These are phyloP conservation scores for Leishmania arabica DNA, from an alignment of 208 protist genomes.

Conservation along the genomic window DNA sequence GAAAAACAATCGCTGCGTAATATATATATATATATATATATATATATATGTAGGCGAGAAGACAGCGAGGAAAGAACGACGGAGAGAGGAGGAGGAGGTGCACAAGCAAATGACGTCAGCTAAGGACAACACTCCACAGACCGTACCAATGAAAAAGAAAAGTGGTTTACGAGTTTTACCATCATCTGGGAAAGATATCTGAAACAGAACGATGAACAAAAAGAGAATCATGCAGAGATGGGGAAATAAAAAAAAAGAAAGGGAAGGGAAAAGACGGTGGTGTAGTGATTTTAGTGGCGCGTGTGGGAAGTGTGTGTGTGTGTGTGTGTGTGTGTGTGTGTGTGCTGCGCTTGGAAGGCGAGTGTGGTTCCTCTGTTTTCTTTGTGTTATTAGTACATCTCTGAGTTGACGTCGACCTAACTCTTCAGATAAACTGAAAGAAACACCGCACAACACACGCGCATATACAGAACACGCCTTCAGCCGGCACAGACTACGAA, in stretches of 20 bases:
- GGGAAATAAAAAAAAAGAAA: background rate
- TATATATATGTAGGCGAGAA: background rate
- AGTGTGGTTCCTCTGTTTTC: background rate
- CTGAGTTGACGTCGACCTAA: conserved; percentile 1
- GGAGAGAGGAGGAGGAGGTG: too few species aligned
- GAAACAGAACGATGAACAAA: background rate
- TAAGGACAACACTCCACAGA: background rate
- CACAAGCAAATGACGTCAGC: conserved; percentile 6
- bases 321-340: too few species aligned
- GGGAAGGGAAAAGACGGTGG: background rate
- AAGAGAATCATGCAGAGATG: background rate
- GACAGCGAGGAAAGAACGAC: background rate
- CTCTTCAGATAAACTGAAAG: background rate
- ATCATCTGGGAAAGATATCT: background rate
- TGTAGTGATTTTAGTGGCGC: background rate
- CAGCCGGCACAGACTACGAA: background rate
- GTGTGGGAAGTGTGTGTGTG: too few species aligned
- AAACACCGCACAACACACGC: background rate
- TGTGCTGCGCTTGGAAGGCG: background rate
- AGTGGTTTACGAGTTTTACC: background rate
- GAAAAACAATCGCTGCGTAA: background rate
- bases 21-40: background rate
- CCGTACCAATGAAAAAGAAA: background rate
- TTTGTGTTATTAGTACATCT: background rate
- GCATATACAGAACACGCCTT: background rate